These are phyloP conservation scores for Aspergillus heteromorphus DNA, from an alignment of 495 filamentous ascomycete genomes.

Conservation along the genomic window DNA sequence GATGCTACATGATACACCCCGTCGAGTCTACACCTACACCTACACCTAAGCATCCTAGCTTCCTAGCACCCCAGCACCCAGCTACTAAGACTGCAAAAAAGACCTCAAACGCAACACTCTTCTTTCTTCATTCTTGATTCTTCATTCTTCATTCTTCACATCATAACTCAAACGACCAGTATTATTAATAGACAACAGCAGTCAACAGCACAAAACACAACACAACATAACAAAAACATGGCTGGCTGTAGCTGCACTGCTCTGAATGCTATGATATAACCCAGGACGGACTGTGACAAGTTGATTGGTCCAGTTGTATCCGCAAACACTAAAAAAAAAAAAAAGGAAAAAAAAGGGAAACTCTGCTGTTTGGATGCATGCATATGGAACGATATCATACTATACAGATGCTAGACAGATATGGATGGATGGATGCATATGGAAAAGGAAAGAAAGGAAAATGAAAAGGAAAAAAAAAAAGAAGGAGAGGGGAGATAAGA, in stretches of 20 bases:
- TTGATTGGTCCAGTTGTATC: not conserved
- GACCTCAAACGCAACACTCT: not conserved
- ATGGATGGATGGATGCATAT: slow-evolving; percentile 1
- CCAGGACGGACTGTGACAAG: too few species aligned
- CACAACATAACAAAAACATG: slow-evolving; percentile 32
- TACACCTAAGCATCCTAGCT: too few species aligned
- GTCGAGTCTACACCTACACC: too few species aligned
- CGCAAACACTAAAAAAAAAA: too few species aligned
- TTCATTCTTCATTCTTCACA: not conserved
- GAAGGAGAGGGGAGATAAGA: not conserved
- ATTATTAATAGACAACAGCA: slow-evolving; percentile 9
- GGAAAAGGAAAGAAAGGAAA: not conserved
- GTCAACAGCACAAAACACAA: slow-evolving; percentile 32
- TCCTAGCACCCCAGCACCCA: too few species aligned
- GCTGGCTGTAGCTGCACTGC: not conserved
- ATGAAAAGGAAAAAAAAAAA: not conserved
- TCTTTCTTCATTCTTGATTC: not conserved
- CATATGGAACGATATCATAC: not conserved
- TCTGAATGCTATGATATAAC: not conserved
- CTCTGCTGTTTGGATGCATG: not conserved
- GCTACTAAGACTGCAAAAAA: too few species aligned
- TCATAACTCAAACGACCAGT: too few species aligned
- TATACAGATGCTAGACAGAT: too few species aligned
- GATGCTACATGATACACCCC: too few species aligned
- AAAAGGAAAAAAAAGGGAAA: too few species aligned